phyloP scores from a whole-genome alignment of 768 basidiomycete genomes.

The Sarcomyxa edulis region DNA sequence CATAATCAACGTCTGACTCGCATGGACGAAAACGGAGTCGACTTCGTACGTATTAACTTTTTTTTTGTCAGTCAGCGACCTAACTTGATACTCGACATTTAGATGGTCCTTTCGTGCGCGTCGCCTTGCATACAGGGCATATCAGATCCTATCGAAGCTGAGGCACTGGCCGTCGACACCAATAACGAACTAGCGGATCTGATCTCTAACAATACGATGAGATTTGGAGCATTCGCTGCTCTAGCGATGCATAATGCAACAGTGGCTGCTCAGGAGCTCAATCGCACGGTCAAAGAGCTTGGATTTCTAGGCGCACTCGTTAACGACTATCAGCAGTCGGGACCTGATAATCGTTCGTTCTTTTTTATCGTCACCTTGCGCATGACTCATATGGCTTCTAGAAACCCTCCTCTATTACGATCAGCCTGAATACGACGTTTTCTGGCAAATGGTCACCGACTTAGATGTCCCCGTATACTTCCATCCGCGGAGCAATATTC shows the following conservation, averaged over 20 bases:
- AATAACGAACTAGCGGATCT: conserved; percentile 30
- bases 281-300: conserved; percentile 31
- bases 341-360: conserved; percentile 28
- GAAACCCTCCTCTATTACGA: conserved; percentile 32
- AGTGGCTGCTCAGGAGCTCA: conserved; percentile 32
- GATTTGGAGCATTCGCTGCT: conserved; percentile 37
- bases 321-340: conserved; percentile 41
- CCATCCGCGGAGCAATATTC: conserved; percentile 28
- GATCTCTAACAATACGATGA: conserved; percentile 32
- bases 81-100: background rate
- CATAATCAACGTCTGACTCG: conserved; percentile 28
- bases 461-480: conserved; percentile 35
- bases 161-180: conserved; percentile 25
- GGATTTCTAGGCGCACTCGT: conserved; percentile 36
- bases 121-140: conserved; percentile 33
- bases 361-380: background rate
- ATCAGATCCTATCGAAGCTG: conserved; percentile 25
- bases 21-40: conserved; percentile 32
- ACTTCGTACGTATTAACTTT: conserved; percentile 22
- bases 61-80: background rate
- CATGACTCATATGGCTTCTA: conserved; percentile 7
- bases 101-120: conserved; percentile 37
- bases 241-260: conserved; percentile 42
- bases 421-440: conserved; percentile 31
- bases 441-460: conserved; percentile 31